Evolutionary conservation across 2,329 filamentous ascomycete species (phyloP), one percentile per base, ranked within the genome.

Genomic region (Phaeosphaeriaceae sp.): DNA sequence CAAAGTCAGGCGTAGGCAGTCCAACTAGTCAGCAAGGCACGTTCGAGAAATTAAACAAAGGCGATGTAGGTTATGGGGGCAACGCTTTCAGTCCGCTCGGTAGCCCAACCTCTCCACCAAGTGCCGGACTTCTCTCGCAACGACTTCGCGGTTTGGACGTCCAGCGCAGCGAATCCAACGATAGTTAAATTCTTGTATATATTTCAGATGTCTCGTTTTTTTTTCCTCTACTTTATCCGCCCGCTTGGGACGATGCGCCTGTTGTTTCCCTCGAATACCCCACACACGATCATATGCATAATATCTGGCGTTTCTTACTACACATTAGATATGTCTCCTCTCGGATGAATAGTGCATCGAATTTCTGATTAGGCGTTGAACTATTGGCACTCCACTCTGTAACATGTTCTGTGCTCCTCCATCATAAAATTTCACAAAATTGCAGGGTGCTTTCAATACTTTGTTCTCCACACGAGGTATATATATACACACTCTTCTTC

Each of bases 51-150:
- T 84, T 92, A 20, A 87, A 73, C 67, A 90, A 85, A 71, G 88
- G 87, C 6, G 88, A 92, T 59, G 75, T 76, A 31, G 76, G 77
- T n/a, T 78, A 78, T 54, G 81, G 72, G 11, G 70, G 72, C 7
- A 75, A 75, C 44, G 73, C 71, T 17, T 76, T 74, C 54, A 67
- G 67, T 33, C 68, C 70, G n/a, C 36, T 72, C 9, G 53, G 61
- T 21, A 67, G 67, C n/a, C 56, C 67, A n/a, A 60, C 20, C 84
- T 88, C 36, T 88, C 91, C 69, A 85, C 88, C 40, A 83, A 82
- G 85, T 4, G 89, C 92, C 67, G 86, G 91, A 2, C 76, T 95
- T 17, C 79, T 95, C 17, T 91, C 91, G 11, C 87, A 87, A 72
- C 84, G 88, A 56, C 78, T 94, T 46, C 84, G 87, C 63, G 85